Percentiles rank a stretch among this genome's conserved stretches.
Conservation (phyloP, 2,329 filamentous ascomycete species). For the Thermomyces lanuginosus region DNA sequence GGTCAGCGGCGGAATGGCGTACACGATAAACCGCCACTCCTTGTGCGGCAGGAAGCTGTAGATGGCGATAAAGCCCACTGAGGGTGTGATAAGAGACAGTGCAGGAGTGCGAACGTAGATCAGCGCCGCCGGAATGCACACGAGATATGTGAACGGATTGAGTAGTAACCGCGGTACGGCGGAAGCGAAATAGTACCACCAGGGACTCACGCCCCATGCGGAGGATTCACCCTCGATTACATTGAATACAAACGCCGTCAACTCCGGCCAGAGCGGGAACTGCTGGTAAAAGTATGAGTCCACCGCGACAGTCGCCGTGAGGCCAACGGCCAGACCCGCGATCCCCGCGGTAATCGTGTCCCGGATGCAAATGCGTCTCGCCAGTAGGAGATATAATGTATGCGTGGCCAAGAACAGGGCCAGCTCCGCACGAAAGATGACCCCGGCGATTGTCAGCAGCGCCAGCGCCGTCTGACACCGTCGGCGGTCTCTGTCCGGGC, state of each 20-base stretch:
- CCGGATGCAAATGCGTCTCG: slow-evolving; percentile 35
- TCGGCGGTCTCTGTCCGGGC: slow-evolving; percentile 16
- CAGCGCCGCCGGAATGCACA: slow-evolving; percentile 36
- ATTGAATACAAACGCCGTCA: slow-evolving; percentile 81
- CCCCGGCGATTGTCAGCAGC: slow-evolving; percentile 61
- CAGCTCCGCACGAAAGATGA: slow-evolving; percentile 80
- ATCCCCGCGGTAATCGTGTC: slow-evolving; percentile 50
- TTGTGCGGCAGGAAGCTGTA: slow-evolving; percentile 92
- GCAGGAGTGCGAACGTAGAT: slow-evolving; percentile 37
- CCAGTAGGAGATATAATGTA: slow-evolving; percentile 46
- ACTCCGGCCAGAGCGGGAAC: slow-evolving; percentile 71
- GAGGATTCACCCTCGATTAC: slow-evolving; percentile 67
- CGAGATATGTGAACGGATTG: slow-evolving; percentile 51
- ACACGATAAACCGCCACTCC: slow-evolving; percentile 89
- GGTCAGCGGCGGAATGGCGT: slow-evolving; percentile 66
- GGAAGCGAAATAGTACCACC: slow-evolving; percentile 71
- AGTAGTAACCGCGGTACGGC: slow-evolving; percentile 68
- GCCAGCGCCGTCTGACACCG: slow-evolving; percentile 51
- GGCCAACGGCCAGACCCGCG: slow-evolving; percentile 47
- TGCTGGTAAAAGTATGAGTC: slow-evolving; percentile 91
- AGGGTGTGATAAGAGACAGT: slow-evolving; percentile 46
- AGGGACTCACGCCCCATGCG: slow-evolving; percentile 75
- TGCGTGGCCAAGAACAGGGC: slow-evolving; percentile 61
- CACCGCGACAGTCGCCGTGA: slow-evolving; percentile 53
- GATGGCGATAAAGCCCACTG: slow-evolving; percentile 53